Percentiles rank a stretch among this genome's conserved stretches.
Evolutionary conservation across 768 basidiomycete genomes (phyloP).

Genomic region (Pleurotus giganteus): DNA sequence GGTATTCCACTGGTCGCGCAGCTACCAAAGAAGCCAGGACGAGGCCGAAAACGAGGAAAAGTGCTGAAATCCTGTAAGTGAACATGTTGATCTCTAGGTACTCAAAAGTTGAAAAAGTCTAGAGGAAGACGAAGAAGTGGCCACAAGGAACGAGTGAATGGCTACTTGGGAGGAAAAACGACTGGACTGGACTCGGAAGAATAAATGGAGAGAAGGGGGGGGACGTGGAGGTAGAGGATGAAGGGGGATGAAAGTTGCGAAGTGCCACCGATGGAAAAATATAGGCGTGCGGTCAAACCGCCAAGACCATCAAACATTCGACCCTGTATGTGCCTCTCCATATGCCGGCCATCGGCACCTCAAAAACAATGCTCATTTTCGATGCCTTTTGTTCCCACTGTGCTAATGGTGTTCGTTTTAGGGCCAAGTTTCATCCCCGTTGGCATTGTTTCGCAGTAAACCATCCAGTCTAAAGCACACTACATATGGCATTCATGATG

Average conservation of each 20-base stretch:
- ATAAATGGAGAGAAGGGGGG: slow-evolving; percentile 7
- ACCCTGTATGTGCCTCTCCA: slow-evolving; percentile 10
- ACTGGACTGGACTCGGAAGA: slow-evolving; percentile 11
- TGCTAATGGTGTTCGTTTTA: neutral
- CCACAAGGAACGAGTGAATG: neutral
- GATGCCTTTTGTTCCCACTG: slow-evolving; percentile 3
- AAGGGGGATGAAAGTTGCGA: slow-evolving; percentile 4
- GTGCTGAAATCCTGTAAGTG: slow-evolving; percentile 7
- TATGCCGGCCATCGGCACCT: slow-evolving; percentile 7
- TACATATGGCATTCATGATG: neutral
- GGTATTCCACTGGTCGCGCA: neutral
- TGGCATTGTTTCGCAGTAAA: neutral
- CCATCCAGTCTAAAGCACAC: neutral
- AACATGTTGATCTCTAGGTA: slow-evolving; percentile 9
- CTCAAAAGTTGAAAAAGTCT: slow-evolving; percentile 1
- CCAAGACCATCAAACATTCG: slow-evolving; percentile 8
- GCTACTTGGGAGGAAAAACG: slow-evolving; percentile 10
- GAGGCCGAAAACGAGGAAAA: slow-evolving; percentile 9
- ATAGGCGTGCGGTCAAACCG: slow-evolving; percentile 8
- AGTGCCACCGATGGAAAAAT: slow-evolving; percentile 7
- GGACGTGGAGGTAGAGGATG: slow-evolving; percentile 1
- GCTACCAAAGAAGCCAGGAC: slow-evolving; percentile 4
- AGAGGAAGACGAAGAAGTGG: slow-evolving; percentile 10
- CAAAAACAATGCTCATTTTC: slow-evolving; percentile 4
- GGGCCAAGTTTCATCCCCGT: slow-evolving; percentile 2